Conservation (phyloP, 2,329 filamentous ascomycete species). For the Phaeoacremonium minimum region DNA sequence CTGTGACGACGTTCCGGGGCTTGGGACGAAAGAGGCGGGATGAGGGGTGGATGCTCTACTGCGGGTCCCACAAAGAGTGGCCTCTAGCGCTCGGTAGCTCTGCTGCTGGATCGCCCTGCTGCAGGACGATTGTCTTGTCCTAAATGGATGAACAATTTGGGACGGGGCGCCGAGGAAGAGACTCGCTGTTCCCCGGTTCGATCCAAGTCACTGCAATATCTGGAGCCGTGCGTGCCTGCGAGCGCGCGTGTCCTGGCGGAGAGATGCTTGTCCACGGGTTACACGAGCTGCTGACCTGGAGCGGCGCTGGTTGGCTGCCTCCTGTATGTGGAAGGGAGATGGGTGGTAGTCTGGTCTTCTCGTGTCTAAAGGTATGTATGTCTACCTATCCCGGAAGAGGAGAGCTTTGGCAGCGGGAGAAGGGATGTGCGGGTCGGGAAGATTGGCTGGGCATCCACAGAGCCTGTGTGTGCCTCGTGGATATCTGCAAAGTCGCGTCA, state of each 20-base stretch:
- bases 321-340: background rate
- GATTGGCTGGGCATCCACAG: constrained; percentile 19
- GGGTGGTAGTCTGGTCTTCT: no score
- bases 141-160: constrained; percentile 4
- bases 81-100: constrained; percentile 17
- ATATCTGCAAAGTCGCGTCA: constrained; percentile 32
- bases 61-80: constrained; percentile 26
- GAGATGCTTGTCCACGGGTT: no score
- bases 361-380: no score
- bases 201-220: no score
- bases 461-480: constrained; percentile 17
- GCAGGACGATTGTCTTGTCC: constrained; percentile 15
- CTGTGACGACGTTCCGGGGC: constrained; percentile 39
- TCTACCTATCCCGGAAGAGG: no score
- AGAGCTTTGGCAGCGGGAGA: no score
- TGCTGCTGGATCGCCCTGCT: constrained; percentile 24
- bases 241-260: no score
- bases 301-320: constrained; percentile 6
- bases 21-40: constrained; percentile 18
- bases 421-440: constrained; percentile 11
- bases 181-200: constrained; percentile 12
- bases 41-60: constrained; percentile 29
- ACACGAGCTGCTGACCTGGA: constrained; percentile 8
- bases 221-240: no score
- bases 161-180: constrained; percentile 5